Percentiles rank a stretch among this genome's conserved stretches.
phyloP scores from a whole-genome alignment of 768 basidiomycete species.

The Lentinula detonsa region DNA sequence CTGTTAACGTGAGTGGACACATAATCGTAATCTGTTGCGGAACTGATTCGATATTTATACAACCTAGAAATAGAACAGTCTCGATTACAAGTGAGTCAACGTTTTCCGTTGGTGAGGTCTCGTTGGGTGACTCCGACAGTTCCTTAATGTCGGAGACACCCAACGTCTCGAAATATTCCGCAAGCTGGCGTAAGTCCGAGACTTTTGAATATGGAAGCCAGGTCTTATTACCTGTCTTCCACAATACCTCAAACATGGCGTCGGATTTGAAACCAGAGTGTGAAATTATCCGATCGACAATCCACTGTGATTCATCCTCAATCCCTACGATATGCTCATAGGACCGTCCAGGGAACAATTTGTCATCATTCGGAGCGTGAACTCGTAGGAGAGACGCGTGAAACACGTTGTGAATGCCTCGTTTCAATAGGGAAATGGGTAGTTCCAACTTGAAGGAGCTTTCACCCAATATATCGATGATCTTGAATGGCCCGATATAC shows the following conservation, averaged over 20 bases:
- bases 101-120: too few relatives aligned
- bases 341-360: too few relatives aligned
- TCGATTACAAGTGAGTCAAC: too few relatives aligned
- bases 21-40: too few relatives aligned
- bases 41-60: too few relatives aligned
- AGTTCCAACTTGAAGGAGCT: slow-evolving; percentile 21
- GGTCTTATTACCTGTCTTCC: slow-evolving; percentile 12
- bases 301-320: slow-evolving; percentile 9
- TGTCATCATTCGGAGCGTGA: slow-evolving; percentile 11
- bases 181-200: slow-evolving; percentile 6
- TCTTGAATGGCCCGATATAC: slow-evolving; percentile 27
- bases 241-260: slow-evolving; percentile 10
- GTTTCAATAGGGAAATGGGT: slow-evolving; percentile 12
- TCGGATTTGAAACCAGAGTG: slow-evolving; percentile 4
- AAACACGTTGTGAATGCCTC: slow-evolving; percentile 22
- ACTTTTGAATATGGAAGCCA: slow-evolving; percentile 13
- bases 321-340: too few relatives aligned
- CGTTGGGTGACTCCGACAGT: too few relatives aligned
- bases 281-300: slow-evolving; percentile 18
- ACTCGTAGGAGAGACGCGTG: slow-evolving; percentile 18
- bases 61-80: too few relatives aligned
- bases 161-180: slow-evolving; percentile 11
- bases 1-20: too few relatives aligned
- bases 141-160: not conserved
- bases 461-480: slow-evolving; percentile 10